Percentiles rank a stretch among this genome's conserved stretches.
Evolutionary conservation across 2,329 filamentous ascomycete species (phyloP).

Genomic region (Pseudogymnoascus sp.): DNA sequence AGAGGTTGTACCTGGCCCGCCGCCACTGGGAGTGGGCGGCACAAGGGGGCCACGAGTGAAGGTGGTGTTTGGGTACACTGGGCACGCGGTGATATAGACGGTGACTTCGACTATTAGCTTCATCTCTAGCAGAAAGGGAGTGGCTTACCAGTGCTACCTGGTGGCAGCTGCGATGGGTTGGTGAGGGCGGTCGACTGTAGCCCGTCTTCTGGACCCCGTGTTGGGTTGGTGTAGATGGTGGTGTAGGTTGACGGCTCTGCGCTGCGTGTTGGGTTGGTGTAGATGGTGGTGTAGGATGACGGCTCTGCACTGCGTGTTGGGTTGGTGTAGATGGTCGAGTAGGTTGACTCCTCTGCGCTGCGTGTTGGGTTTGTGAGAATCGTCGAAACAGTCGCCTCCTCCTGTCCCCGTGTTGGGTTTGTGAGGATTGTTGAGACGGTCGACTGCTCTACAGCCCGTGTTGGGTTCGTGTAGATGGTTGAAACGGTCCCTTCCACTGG

Average conservation of each 20-base stretch:
- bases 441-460: not conserved
- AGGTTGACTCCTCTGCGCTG: not conserved
- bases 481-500: not conserved
- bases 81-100: not conserved
- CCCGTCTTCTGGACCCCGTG: not conserved
- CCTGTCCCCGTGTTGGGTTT: not conserved
- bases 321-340: not conserved
- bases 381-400: not conserved
- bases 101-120: not conserved
- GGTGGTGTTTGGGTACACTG: not conserved
- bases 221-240: not conserved
- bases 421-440: not conserved
- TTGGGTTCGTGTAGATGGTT: not conserved
- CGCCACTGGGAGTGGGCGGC: not conserved
- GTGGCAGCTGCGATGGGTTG: not conserved
- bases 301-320: not conserved
- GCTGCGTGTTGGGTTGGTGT: not conserved
- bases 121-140: not conserved
- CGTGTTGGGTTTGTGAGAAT: not conserved
- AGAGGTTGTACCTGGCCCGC: not conserved
- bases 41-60: not conserved
- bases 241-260: not conserved
- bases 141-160: not conserved
- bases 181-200: not conserved
- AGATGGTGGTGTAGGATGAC: not conserved